These are phyloP conservation scores for Mucor circinelloides DNA, from an alignment of 371 early-diverging fungal species.

Conservation along the genomic window DNA sequence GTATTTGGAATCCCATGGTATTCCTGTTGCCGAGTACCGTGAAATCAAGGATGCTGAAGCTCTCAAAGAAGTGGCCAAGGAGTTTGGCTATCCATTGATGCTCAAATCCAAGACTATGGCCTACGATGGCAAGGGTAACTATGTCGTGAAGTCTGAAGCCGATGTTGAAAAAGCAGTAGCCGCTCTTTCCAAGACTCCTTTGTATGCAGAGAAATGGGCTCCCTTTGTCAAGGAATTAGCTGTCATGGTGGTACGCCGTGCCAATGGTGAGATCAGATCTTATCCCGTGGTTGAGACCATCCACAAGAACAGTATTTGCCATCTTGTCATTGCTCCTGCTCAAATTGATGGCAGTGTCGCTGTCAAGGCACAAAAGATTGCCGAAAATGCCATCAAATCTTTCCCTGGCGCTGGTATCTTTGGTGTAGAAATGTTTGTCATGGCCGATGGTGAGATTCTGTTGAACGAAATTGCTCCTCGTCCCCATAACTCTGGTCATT, in stretches of 20 bases:
- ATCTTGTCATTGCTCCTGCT: constrained; percentile 94
- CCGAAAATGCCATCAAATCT: constrained; percentile 78
- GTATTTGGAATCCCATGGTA: constrained; percentile 60
- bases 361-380: constrained; percentile 73
- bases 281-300: constrained; percentile 97
- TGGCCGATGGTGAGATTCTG: constrained; percentile 80
- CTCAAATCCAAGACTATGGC: constrained; percentile 91
- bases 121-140: constrained; percentile 97
- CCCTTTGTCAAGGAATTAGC: constrained; percentile 91
- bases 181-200: constrained; percentile 52
- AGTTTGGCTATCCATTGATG: constrained; percentile 92
- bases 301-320: constrained; percentile 93
- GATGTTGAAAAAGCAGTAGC: constrained; percentile 70
- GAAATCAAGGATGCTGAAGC: constrained; percentile 58
- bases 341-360: constrained; percentile 81
- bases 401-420: constrained; percentile 91
- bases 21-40: constrained; percentile 76
- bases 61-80: constrained; percentile 53
- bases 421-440: constrained; percentile 96
- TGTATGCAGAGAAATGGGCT: constrained; percentile 96
- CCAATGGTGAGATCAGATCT: constrained; percentile 75
- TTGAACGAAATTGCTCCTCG: constrained; percentile 98
- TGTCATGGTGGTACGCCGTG: constrained; percentile 91
- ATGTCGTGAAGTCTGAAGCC: constrained; percentile 66
- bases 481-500: constrained; percentile 98